These are phyloP conservation scores for Phragmites australis DNA, from an alignment of 176 grass and related monocot species.

Conservation along the genomic window DNA sequence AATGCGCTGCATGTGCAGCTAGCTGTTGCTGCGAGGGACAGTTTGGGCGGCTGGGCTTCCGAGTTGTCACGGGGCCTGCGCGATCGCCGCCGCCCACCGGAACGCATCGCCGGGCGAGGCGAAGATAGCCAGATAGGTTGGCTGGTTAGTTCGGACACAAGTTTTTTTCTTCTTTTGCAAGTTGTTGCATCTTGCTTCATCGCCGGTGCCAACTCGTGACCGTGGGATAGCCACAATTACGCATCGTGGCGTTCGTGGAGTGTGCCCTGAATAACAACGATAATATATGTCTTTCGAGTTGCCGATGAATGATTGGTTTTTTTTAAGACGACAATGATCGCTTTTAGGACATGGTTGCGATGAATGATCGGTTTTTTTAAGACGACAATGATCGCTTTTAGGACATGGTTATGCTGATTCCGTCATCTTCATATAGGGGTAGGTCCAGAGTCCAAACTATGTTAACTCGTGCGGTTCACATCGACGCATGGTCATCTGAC, in stretches of 20 bases:
- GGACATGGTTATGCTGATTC: neutral
- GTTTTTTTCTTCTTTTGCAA: too few species aligned
- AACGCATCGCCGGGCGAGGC: neutral
- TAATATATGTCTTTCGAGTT: neutral
- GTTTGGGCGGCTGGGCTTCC: constrained; percentile 4
- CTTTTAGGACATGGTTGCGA: neutral
- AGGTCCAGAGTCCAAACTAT: neutral
- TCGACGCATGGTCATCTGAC: neutral
- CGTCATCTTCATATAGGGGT: neutral
- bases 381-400: neutral
- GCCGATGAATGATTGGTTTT: neutral
- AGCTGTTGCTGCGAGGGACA: neutral
- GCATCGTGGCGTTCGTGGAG: too few species aligned
- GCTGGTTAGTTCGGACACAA: neutral
- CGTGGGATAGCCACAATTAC: too few species aligned
- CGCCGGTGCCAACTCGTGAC: too few species aligned
- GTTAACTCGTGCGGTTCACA: neutral
- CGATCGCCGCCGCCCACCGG: neutral
- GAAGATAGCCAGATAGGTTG: neutral
- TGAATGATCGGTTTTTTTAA: neutral
- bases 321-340: neutral
- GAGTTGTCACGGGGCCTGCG: constrained; percentile 18
- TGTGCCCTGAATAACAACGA: too few species aligned
- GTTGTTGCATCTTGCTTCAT: too few species aligned
- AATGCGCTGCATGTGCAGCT: constrained; percentile 4